Evolutionary conservation across 495 filamentous ascomycete species (phyloP).

Genomic region (Neurospora tetraspora): DNA sequence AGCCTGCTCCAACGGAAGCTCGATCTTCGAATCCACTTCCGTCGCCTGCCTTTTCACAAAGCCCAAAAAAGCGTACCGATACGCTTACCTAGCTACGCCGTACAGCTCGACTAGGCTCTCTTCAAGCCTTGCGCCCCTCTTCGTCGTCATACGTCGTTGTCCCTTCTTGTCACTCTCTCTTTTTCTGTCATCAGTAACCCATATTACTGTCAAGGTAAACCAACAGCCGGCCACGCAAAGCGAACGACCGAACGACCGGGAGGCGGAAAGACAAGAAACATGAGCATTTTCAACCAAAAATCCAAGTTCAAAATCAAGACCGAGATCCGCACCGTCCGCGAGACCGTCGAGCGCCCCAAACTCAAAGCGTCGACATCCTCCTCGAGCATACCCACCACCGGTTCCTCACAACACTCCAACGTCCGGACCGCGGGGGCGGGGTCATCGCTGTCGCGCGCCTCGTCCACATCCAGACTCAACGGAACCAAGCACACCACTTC

Average conservation of each 20-base stretch:
- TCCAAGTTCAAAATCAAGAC: conserved; percentile 27
- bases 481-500: not conserved
- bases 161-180: not conserved
- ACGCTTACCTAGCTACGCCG: not conserved
- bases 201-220: not conserved
- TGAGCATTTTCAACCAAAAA: conserved; percentile 30
- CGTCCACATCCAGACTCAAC: not conserved
- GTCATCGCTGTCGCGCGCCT: not conserved
- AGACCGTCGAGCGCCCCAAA: conserved; percentile 15
- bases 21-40: not conserved
- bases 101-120: not conserved
- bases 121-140: not conserved
- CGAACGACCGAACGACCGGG: not conserved
- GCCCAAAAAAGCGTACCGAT: not conserved
- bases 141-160: not conserved
- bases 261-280: conserved; percentile 3
- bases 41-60: not conserved
- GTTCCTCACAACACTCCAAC: not conserved
- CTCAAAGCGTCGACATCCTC: conserved; percentile 3
- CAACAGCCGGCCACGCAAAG: not conserved
- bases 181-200: not conserved
- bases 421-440: not conserved
- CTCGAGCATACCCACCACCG: not conserved
- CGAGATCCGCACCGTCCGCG: conserved; percentile 19
- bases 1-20: not conserved